Base-by-base conservation (phyloP, 2,329 filamentous ascomycete species). In the Apiospora arundinis region DNA sequence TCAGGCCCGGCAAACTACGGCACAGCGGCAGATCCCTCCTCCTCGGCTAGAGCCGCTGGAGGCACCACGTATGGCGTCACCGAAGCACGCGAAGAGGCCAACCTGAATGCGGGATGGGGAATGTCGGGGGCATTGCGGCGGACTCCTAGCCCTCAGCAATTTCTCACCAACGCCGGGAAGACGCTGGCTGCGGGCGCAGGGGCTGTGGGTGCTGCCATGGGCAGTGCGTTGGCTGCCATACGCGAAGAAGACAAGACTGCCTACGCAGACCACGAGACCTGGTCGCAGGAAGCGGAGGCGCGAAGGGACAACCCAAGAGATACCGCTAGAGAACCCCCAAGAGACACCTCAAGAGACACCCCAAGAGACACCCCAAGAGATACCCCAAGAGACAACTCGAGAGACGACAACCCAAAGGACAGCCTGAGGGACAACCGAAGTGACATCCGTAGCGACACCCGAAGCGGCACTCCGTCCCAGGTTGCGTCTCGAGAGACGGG, bases 261-360 rank as follows among this genome's bases (percentile, higher is more conserved):
- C 69, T 96, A 92, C 80, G 91, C 91, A 74, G 95, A 98, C 81
- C 94, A 96, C 82, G 93, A 94, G 80, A 91, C 94, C 69, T 98
- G 95, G 95, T 95, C 92, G 18, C 95, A 98, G 81, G 95, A 98
- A 83, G 93, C 92, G 28, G 92, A 93, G 76, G 88, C 92, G 67
- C 90, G 92, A 78, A 84, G 84, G 75, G 84, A 87, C 70, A 84
- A 84, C 70, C 75, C 79, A 74, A 25, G 49, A 12, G 14, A 12
- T 23, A 25, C 3, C 49, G 4, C 23, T 28, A 25, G 5, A 21
- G 14, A 37, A 40, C 80, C 68, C 73, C 81, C 68, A 74, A 25
- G 48, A 11, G 11, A 9, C 48, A n/a, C 68, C 73, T 81, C 68
- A 74, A 25, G 48, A 11, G 11, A 9, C 48, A n/a, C 68, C 73